phyloP scores from a whole-genome alignment of 176 grass and related monocot species.

The bread wheat (Triticum aestivum) region DNA sequence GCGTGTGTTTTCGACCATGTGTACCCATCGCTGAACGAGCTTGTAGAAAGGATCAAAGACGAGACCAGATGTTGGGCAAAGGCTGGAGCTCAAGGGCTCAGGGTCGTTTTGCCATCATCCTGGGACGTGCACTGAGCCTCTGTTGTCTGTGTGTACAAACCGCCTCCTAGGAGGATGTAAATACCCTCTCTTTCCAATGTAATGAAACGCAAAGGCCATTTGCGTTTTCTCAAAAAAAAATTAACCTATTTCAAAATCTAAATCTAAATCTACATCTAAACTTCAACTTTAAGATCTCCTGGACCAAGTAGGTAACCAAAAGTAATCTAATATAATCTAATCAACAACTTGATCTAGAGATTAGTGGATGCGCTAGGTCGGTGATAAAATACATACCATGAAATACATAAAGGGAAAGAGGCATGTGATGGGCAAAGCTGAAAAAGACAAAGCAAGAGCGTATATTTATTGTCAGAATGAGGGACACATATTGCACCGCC shows the following conservation, averaged over 20 bases:
- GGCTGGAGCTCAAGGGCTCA: no score
- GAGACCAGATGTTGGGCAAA: no score
- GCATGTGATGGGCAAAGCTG: constrained; percentile 80
- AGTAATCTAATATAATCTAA: background rate
- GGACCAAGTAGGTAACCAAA: background rate
- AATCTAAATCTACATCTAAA: background rate
- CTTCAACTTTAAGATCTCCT: background rate
- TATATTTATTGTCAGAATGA: constrained; percentile 2
- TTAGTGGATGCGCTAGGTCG: background rate
- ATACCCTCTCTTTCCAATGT: no score
- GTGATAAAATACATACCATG: constrained; percentile 41
- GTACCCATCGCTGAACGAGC: no score
- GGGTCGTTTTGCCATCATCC: no score
- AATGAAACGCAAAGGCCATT: no score
- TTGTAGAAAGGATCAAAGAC: no score
- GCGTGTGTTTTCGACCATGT: no score
- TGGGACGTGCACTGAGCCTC: no score
- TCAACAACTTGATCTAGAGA: background rate
- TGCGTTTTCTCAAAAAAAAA: no score
- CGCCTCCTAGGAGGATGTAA: no score
- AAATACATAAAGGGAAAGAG: constrained; percentile 83
- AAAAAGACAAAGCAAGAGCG: background rate
- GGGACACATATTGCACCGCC: background rate
- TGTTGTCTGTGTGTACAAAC: no score
- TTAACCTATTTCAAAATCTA: background rate